Base-by-base conservation (phyloP, 805 yeast genomes). In the Yamadazyma ubonensis region DNA sequence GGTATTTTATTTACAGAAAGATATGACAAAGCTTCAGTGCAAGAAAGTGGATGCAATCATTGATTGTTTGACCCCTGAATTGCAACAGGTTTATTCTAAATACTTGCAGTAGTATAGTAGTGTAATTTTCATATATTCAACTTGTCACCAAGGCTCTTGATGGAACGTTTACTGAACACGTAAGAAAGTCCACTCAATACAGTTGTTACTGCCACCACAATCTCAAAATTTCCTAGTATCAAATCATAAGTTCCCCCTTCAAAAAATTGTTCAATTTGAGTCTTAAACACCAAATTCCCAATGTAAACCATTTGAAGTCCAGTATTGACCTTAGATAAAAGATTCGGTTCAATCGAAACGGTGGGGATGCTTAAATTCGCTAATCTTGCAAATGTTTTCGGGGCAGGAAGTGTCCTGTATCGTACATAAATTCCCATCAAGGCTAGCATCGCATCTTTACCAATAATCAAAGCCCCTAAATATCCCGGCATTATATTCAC, bases 221-320 rank as follows among this genome's bases (percentile, higher is more conserved):
- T 20, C 28, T 44, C 51, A 22, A 38, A 26, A 61, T 71, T 8
- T 54, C 39, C 40, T 49, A 43, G 17, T 59, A 66, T 43, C 55
- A 52, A 29, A 54, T 17, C 40, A 9, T 40, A 45, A 8, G 10
- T 33, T 15, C 50, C 32, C 8, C 26, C 26, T 2, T 20, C 5
- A n/a, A 52, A 33, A 26, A 54, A 33, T 19, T 46, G 31, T 30
- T 63, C 69, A 20, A 65, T 41, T 15, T 39, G 12, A 55, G 63
- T 0, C 37, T 51, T 51, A 25, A 65, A 46, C 10, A 70, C 70
- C 44, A 67, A 55, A 20, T 67, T 64, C 6, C 73, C 96, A 31
- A 93, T 75, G 52, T 90, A 90, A 2, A 86, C 57, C 97, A 93
- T 91, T 59, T 93, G 99, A 45, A 93, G 73, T 1, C 82, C 87